These are phyloP conservation scores for Ophiostoma fasciatum DNA, from an alignment of 2,329 filamentous ascomycete species.

Conservation along the genomic window DNA sequence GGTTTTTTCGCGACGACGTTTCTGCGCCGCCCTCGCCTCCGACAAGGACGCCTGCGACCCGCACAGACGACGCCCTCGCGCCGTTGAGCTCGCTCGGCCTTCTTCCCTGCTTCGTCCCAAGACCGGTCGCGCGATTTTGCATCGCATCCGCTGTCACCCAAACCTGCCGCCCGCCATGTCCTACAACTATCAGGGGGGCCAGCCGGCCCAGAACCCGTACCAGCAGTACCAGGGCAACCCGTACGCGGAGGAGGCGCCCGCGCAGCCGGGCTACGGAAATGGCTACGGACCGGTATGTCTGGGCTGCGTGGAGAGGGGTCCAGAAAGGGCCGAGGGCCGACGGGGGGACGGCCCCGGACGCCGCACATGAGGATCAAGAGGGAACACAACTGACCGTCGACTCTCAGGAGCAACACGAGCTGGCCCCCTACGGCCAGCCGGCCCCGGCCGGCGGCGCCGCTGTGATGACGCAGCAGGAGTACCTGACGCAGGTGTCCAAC, in stretches of 20 bases:
- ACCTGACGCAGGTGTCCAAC: constrained; percentile 50
- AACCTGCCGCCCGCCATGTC: constrained; percentile 32
- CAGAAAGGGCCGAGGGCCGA: not conserved
- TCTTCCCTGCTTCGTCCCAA: not conserved
- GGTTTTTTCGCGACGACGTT: not conserved
- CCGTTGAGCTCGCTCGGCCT: constrained; percentile 1
- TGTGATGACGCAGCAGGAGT: constrained; percentile 48
- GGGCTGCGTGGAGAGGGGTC: no score
- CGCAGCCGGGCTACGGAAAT: constrained; percentile 31
- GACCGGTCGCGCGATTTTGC: no score
- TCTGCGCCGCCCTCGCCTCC: no score
- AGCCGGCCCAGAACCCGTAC: constrained; percentile 8
- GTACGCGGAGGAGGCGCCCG: constrained; percentile 38
- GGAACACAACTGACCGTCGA: not conserved
- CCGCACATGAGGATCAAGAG: constrained; percentile 17
- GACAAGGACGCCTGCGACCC: no score
- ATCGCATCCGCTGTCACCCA: not conserved
- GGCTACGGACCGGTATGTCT: constrained; percentile 15
- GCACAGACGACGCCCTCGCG: not conserved
- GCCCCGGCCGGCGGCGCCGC: constrained; percentile 13
- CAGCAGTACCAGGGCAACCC: constrained; percentile 36
- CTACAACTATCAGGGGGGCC: constrained; percentile 36
- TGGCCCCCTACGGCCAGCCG: constrained; percentile 26
- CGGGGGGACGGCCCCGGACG: no score
- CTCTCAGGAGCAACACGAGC: constrained; percentile 32